Conservation (phyloP, 352 stramenopile species). For the Globisporangium nunn region DNA sequence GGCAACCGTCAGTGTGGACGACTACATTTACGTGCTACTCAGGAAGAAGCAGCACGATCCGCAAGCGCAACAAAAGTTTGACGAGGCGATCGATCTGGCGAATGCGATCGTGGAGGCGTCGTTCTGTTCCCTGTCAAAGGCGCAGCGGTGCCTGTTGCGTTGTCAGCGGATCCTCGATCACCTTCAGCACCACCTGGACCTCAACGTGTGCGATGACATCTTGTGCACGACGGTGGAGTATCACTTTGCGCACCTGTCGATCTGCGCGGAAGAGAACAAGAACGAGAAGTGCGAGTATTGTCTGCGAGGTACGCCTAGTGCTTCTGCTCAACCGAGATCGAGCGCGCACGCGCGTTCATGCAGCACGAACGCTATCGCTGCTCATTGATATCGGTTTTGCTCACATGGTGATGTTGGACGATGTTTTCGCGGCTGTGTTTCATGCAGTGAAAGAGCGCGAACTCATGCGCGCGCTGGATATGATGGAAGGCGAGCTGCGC, state of each 20-base stretch:
- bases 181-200: conserved; percentile 51
- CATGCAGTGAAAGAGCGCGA: conserved; percentile 36
- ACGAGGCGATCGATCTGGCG: conserved; percentile 32
- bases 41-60: conserved; percentile 6
- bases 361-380: too few species aligned
- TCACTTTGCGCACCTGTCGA: conserved; percentile 49
- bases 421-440: not conserved
- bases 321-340: too few species aligned
- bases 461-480: conserved; percentile 32
- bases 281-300: conserved; percentile 47
- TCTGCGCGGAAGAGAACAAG: conserved; percentile 29
- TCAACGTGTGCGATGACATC: conserved; percentile 39
- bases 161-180: conserved; percentile 53
- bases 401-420: not conserved
- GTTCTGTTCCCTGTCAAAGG: conserved; percentile 46
- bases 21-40: conserved; percentile 11
- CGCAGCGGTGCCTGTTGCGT: conserved; percentile 37
- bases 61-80: conserved; percentile 24
- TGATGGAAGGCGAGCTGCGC: conserved; percentile 41
- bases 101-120: conserved; percentile 55
- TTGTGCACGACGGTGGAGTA: conserved; percentile 53
- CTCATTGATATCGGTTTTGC: too few species aligned
- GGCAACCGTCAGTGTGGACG: not conserved
- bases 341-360: too few species aligned
- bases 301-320: conserved; percentile 17